Evolutionary conservation across 2,329 filamentous ascomycete species (phyloP).

Genomic region (Biscogniauxia mediterranea): DNA sequence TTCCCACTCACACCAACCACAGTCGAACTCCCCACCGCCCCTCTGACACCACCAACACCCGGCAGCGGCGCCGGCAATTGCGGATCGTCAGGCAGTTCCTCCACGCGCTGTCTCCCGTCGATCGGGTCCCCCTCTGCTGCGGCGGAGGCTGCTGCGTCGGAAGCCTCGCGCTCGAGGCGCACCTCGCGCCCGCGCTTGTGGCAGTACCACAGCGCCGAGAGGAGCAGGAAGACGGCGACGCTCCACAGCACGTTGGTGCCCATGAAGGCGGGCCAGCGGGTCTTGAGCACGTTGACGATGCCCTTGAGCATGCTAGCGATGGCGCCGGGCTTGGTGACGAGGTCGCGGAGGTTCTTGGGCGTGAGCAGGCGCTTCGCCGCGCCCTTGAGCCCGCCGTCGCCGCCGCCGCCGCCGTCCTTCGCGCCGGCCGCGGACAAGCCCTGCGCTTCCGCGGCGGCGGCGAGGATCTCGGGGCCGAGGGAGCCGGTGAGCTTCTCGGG

Average conservation of each 20-base stretch:
- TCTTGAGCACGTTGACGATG: constrained; percentile 86
- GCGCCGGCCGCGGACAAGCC: constrained; percentile 55
- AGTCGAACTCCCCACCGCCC: too few relatives aligned
- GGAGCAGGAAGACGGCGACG: constrained; percentile 79
- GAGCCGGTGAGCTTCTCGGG: constrained; percentile 76
- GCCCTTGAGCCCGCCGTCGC: constrained; percentile 39
- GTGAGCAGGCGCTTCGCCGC: constrained; percentile 66
- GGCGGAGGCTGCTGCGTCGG: constrained; percentile 18
- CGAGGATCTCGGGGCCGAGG: constrained; percentile 78
- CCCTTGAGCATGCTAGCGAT: constrained; percentile 80
- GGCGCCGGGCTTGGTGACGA: constrained; percentile 84
- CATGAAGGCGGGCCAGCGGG: constrained; percentile 85
- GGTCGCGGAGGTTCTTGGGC: constrained; percentile 70
- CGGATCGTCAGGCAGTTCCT: constrained; percentile 51
- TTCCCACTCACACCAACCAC: too few relatives aligned
- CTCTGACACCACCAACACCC: background rate
- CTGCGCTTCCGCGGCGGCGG: constrained; percentile 73
- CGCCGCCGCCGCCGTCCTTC: constrained; percentile 38
- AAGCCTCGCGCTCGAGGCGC: constrained; percentile 63
- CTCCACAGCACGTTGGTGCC: constrained; percentile 92
- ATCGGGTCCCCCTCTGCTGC: constrained; percentile 38
- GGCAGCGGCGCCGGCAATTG: constrained; percentile 37
- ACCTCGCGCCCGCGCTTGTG: constrained; percentile 90
- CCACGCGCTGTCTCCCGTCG: constrained; percentile 42
- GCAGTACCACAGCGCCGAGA: constrained; percentile 98